phyloP scores from a whole-genome alignment of 257 asterid species.

The Orobanche coerulescens region DNA sequence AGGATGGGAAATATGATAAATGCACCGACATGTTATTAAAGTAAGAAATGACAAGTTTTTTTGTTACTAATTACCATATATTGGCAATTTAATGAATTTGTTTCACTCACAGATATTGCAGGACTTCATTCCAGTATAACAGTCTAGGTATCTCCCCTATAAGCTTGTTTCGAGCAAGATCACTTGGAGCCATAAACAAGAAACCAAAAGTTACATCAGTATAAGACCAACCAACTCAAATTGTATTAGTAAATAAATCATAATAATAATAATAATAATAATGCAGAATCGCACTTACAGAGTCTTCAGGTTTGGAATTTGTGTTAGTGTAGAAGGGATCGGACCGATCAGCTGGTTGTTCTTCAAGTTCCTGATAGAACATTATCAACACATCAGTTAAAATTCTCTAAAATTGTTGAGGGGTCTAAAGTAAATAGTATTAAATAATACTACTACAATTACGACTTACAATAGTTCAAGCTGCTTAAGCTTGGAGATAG shows the following conservation, averaged over 20 bases:
- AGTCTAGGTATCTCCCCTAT: slow-evolving; percentile 88
- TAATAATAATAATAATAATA: too few species aligned
- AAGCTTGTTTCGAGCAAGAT: slow-evolving; percentile 89
- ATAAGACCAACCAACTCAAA: neutral
- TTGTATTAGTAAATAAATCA: neutral
- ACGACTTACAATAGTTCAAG: slow-evolving; percentile 78
- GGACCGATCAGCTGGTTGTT: slow-evolving; percentile 89
- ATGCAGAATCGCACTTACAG: slow-evolving; percentile 45
- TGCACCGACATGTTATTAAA: too few species aligned
- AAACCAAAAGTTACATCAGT: neutral
- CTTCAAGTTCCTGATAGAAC: slow-evolving; percentile 53
- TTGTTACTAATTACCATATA: neutral
- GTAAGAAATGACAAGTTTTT: neutral
- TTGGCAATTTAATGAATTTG: neutral
- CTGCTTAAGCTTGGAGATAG: slow-evolving; percentile 85
- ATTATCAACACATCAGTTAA: neutral
- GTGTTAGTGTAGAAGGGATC: slow-evolving; percentile 87
- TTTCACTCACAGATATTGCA: slow-evolving; percentile 77
- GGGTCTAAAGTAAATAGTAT: too few species aligned
- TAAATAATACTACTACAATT: neutral
- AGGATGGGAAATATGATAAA: neutral
- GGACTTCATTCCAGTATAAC: slow-evolving; percentile 94
- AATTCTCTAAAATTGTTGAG: too few species aligned
- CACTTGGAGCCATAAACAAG: slow-evolving; percentile 34
- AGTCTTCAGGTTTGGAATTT: slow-evolving; percentile 85